These are phyloP conservation scores for Globisporangium iwayamae DNA, from an alignment of 352 stramenopile species.

Conservation along the genomic window DNA sequence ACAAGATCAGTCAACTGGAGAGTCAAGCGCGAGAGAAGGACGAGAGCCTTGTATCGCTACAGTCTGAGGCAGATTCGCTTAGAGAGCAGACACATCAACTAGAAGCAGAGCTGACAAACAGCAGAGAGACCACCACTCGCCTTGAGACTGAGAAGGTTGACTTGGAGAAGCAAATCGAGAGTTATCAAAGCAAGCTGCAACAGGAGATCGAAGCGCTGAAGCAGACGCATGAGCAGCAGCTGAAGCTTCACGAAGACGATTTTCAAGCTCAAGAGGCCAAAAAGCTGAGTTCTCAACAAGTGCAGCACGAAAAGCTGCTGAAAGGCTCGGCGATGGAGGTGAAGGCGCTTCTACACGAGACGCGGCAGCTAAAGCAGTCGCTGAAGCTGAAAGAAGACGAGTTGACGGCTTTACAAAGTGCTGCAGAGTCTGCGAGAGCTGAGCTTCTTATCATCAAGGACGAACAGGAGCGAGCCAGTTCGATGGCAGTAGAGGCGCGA, in stretches of 20 bases:
- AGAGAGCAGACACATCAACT: not conserved
- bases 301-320: slow-evolving; percentile 7
- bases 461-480: not conserved
- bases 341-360: slow-evolving; percentile 17
- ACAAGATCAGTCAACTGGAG: not conserved
- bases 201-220: slow-evolving; percentile 1
- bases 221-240: not conserved
- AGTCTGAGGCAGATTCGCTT: not conserved
- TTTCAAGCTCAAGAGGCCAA: not conserved
- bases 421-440: not conserved
- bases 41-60: not conserved
- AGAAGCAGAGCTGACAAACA: not conserved
- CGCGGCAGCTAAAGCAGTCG: slow-evolving; percentile 13
- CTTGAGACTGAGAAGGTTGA: slow-evolving; percentile 5
- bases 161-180: not conserved
- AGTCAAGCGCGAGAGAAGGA: not conserved
- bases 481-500: not conserved
- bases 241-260: not conserved
- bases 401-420: not conserved
- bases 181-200: not conserved
- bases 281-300: slow-evolving; percentile 2
- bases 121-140: not conserved
- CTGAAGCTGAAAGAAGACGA: slow-evolving; percentile 12
- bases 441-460: not conserved
- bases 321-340: slow-evolving; percentile 16